Percentiles rank a stretch among this genome's conserved stretches.
phyloP scores from a whole-genome alignment of 306 rosid species.

The Corylus avellana region DNA sequence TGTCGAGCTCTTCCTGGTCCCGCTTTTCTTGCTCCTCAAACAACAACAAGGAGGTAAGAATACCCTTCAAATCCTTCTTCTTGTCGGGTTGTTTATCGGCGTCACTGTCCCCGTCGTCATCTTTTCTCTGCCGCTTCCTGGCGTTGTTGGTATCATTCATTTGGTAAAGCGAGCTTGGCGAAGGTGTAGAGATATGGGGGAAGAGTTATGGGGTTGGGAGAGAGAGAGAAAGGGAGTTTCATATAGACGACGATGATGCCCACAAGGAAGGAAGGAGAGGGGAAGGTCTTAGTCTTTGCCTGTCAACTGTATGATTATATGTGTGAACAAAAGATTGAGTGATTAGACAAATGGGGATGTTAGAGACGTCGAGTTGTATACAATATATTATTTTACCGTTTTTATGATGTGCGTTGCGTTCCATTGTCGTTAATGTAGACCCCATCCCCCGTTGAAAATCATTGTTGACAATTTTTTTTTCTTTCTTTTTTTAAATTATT shows the following conservation, averaged over 20 bases:
- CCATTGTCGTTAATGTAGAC: background rate
- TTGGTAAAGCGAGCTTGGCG: constrained; percentile 26
- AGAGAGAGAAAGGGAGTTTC: constrained; percentile 9
- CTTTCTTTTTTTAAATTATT: no score
- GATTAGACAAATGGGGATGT: background rate
- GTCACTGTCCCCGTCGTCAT: constrained; percentile 26
- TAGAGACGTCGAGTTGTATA: background rate
- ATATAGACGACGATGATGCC: constrained; percentile 1
- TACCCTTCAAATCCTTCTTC: constrained; percentile 56
- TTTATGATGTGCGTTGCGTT: background rate
- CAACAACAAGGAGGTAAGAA: constrained; percentile 51
- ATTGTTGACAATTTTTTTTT: background rate
- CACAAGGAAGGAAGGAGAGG: background rate
- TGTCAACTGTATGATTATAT: constrained; percentile 10
- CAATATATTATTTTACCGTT: background rate
- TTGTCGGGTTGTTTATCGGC: constrained; percentile 20
- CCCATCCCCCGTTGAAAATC: no score
- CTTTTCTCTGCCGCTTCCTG: constrained; percentile 35
- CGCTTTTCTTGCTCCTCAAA: constrained; percentile 62
- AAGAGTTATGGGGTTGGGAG: constrained; percentile 19
- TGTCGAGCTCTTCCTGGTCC: constrained; percentile 42
- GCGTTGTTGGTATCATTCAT: constrained; percentile 40
- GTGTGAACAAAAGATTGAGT: constrained; percentile 26
- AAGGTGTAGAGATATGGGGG: constrained; percentile 17
- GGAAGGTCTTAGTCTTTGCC: background rate